These are phyloP conservation scores for Penicillium roqueforti DNA, from an alignment of 495 filamentous ascomycete genomes.

Conservation along the genomic window DNA sequence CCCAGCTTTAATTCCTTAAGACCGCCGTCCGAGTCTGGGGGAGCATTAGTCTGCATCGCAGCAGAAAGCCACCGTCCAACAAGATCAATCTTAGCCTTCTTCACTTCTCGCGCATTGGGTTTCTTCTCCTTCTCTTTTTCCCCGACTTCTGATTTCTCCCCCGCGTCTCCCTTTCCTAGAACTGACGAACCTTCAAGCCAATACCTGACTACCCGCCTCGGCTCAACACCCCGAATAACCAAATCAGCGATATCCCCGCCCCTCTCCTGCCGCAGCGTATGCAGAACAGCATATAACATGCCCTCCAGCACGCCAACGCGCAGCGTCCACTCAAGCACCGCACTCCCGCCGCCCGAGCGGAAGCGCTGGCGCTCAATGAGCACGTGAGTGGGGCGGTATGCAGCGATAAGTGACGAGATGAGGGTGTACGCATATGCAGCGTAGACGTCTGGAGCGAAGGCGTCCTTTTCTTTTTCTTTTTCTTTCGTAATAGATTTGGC, in stretches of 20 bases:
- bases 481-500: not conserved
- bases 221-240: slow-evolving; percentile 35
- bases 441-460: slow-evolving; percentile 56
- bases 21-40: not conserved
- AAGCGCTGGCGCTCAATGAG: slow-evolving; percentile 90
- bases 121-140: slow-evolving; percentile 25
- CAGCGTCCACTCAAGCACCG: slow-evolving; percentile 84
- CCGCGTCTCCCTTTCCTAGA: not conserved
- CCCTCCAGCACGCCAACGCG: slow-evolving; percentile 86
- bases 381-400: slow-evolving; percentile 60
- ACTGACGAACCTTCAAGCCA: slow-evolving; percentile 27
- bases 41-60: not conserved
- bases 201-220: slow-evolving; percentile 39
- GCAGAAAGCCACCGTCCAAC: slow-evolving; percentile 51
- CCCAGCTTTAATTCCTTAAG: not conserved
- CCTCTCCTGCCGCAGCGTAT: slow-evolving; percentile 46
- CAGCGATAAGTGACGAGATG: slow-evolving; percentile 45
- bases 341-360: slow-evolving; percentile 58
- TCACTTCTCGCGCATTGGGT: slow-evolving; percentile 35
- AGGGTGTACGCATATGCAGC: slow-evolving; percentile 60
- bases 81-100: slow-evolving; percentile 63
- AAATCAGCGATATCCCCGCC: slow-evolving; percentile 17
- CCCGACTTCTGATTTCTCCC: slow-evolving; percentile 3
- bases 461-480: slow-evolving; percentile 32
- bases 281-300: slow-evolving; percentile 78